Evolutionary conservation across 2,329 filamentous ascomycete species (phyloP).

Genomic region (Colletotrichum endophyticum): DNA sequence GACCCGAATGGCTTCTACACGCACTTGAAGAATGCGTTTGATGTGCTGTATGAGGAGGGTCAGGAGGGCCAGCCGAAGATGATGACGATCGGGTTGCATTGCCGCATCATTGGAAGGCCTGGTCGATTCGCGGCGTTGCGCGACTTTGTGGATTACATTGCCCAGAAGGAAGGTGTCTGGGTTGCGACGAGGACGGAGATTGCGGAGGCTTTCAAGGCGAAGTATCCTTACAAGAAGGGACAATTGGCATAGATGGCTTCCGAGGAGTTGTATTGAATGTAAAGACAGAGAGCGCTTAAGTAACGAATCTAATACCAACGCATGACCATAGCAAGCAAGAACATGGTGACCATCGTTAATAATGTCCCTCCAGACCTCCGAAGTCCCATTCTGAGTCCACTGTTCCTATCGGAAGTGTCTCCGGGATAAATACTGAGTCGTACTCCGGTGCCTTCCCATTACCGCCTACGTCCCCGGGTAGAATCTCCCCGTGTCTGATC

Average conservation of each 20-base stretch:
- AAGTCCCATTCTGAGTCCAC: conserved; percentile 15
- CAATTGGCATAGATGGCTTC: conserved; percentile 25
- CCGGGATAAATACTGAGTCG: background rate
- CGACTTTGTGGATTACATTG: conserved; percentile 59
- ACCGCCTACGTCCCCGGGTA: accelerated
- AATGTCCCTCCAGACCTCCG: background rate
- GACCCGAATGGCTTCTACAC: conserved; percentile 47
- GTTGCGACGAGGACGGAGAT: conserved; percentile 58
- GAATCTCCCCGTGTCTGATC: background rate
- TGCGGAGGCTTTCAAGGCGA: conserved; percentile 50
- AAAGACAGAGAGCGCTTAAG: background rate
- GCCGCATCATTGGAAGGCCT: conserved; percentile 56
- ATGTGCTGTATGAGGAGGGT: conserved; percentile 58
- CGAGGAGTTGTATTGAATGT: background rate
- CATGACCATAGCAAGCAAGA: background rate
- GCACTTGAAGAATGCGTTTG: conserved; percentile 57
- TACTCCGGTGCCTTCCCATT: background rate
- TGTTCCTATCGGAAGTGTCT: background rate
- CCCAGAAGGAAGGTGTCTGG: conserved; percentile 56
- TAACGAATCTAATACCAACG: background rate
- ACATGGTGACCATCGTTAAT: background rate
- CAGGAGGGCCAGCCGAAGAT: conserved; percentile 54
- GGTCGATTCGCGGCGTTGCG: conserved; percentile 55
- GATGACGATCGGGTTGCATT: conserved; percentile 63
- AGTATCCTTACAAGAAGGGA: conserved; percentile 53